A percentile compares a stretch with the other conserved stretches of the same genome.
phyloP scores from a whole-genome alignment of 1,139 yeast genomes.

The Diutina siamensis region DNA sequence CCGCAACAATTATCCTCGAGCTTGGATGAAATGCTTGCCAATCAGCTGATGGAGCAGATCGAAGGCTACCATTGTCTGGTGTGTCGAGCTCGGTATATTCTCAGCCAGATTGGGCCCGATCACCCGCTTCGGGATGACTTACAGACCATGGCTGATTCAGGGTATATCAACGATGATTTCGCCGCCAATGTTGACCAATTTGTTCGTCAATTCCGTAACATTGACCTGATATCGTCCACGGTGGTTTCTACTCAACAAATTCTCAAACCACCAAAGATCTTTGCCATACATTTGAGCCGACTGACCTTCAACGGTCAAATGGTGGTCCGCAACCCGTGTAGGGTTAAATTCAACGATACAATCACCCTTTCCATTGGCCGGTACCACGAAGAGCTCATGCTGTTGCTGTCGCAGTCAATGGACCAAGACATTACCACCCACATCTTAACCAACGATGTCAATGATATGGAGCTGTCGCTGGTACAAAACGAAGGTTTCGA shows the following conservation, averaged over 20 bases:
- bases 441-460: slow-evolving; percentile 30
- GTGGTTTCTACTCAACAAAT: slow-evolving; percentile 57
- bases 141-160: not conserved
- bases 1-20: slow-evolving; percentile 47
- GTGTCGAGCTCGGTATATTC: not conserved
- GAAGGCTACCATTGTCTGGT: slow-evolving; percentile 2
- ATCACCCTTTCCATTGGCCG: slow-evolving; percentile 26
- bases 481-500: slow-evolving; percentile 13
- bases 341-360: slow-evolving; percentile 51
- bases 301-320: slow-evolving; percentile 66
- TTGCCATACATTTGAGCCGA: slow-evolving; percentile 72
- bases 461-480: slow-evolving; percentile 36
- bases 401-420: slow-evolving; percentile 2
- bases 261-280: slow-evolving; percentile 54
- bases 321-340: slow-evolving; percentile 66
- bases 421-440: slow-evolving; percentile 11
- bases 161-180: slow-evolving; percentile 51
- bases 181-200: slow-evolving; percentile 31
- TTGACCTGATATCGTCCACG: slow-evolving; percentile 43
- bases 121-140: not conserved
- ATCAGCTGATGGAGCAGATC: slow-evolving; percentile 37
- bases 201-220: slow-evolving; percentile 21
- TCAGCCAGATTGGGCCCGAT: not conserved
- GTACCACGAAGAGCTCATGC: slow-evolving; percentile 8
- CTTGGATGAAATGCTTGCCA: slow-evolving; percentile 42